Evolutionary conservation across 176 grass and related monocot species (phyloP).

Genomic region (Paspalum notatum): DNA sequence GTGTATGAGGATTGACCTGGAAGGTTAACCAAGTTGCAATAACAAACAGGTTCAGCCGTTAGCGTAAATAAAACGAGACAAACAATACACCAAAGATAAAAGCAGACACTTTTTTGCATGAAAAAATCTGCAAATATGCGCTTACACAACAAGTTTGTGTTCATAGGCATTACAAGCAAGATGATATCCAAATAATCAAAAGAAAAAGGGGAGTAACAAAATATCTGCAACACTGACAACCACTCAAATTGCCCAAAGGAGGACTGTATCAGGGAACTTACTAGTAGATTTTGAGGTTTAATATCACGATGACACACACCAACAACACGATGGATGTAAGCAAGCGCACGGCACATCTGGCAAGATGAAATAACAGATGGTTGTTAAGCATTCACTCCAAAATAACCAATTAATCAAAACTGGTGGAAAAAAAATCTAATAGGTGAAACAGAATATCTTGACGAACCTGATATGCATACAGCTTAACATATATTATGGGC

Average conservation of each 20-base stretch:
- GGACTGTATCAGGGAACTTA: slow-evolving; percentile 44
- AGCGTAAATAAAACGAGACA: slow-evolving; percentile 9
- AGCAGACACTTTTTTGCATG: slow-evolving; percentile 15
- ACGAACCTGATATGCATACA: slow-evolving; percentile 87
- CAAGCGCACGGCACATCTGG: slow-evolving; percentile 90
- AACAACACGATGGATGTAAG: slow-evolving; percentile 85
- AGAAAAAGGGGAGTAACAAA: not conserved
- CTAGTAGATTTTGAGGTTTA: slow-evolving; percentile 96
- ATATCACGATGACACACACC: slow-evolving; percentile 96
- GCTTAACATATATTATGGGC: slow-evolving; percentile 80
- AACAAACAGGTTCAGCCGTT: slow-evolving; percentile 5
- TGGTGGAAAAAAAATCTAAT: not conserved
- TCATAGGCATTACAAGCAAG: slow-evolving; percentile 3
- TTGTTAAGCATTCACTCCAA: slow-evolving; percentile 5
- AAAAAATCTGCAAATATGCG: slow-evolving; percentile 13
- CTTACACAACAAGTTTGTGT: not conserved
- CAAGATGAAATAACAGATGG: slow-evolving; percentile 35
- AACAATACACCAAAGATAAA: not conserved
- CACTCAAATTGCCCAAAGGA: not conserved
- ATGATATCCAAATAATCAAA: slow-evolving; percentile 14
- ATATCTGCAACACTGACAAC: not conserved
- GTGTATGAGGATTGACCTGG: slow-evolving; percentile 87
- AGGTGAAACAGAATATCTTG: slow-evolving; percentile 21
- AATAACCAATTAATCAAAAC: slow-evolving; percentile 11
- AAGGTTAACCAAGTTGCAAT: slow-evolving; percentile 35